Evolutionary conservation across 176 grass and related monocot genomes (phyloP).

Genomic region (Phoenix dactylifera): DNA sequence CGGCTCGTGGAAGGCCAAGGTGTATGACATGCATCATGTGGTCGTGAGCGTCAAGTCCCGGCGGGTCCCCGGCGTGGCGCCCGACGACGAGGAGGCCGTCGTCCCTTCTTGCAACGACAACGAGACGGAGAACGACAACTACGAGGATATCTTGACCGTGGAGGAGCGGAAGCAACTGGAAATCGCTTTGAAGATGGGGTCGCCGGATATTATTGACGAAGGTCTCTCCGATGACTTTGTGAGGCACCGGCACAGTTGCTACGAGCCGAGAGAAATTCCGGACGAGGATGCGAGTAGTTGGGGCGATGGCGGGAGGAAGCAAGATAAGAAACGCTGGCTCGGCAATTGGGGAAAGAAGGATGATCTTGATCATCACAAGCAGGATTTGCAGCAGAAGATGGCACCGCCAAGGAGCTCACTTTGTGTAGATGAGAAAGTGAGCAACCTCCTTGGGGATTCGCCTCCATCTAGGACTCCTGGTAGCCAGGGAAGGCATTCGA

Average conservation of each 20-base stretch:
- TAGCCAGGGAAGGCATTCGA: too few species aligned
- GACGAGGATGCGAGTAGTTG: neutral
- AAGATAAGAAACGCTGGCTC: neutral
- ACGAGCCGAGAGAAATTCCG: neutral
- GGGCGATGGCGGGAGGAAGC: neutral
- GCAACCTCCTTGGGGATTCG: too few species aligned
- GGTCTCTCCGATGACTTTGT: too few species aligned
- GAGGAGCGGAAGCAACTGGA: too few species aligned
- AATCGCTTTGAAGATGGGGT: too few species aligned
- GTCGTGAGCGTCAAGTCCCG: constrained; percentile 2
- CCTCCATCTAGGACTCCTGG: too few species aligned
- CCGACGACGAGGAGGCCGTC: neutral
- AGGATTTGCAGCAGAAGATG: too few species aligned
- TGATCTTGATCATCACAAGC: too few species aligned
- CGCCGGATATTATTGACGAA: too few species aligned
- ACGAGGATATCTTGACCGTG: neutral
- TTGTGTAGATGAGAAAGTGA: too few species aligned
- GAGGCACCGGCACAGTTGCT: neutral
- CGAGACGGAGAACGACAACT: neutral
- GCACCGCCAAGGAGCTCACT: too few species aligned
- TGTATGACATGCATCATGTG: constrained; percentile 15
- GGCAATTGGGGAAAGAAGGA: neutral
- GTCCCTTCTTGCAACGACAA: neutral
- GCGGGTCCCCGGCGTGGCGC: neutral
- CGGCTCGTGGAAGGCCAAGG: constrained; percentile 10